Conservation (phyloP, 305 asterid species). For the Solanum hybrid region DNA sequence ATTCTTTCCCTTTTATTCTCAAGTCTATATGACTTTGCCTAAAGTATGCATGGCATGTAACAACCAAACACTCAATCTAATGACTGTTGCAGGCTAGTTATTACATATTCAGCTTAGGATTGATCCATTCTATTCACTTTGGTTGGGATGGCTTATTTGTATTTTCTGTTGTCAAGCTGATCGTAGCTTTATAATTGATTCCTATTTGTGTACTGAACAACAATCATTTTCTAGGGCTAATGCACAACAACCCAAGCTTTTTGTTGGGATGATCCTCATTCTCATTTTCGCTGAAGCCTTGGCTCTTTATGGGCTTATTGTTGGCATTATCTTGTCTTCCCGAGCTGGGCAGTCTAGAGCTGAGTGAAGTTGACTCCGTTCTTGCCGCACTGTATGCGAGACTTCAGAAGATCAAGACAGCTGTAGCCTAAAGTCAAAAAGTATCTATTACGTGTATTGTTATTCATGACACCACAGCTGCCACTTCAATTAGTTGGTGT, state of each 20-base stretch:
- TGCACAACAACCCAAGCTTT: conserved; percentile 28
- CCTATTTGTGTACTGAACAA: not conserved
- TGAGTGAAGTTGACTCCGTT: conserved; percentile 6
- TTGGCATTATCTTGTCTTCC: conserved; percentile 29
- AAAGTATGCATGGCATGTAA: not conserved
- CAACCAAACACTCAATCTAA: not conserved
- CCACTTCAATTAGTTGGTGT: not conserved
- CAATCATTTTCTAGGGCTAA: conserved; percentile 16
- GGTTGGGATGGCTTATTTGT: not conserved
- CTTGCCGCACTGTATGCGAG: not conserved
- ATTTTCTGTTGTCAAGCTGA: not conserved
- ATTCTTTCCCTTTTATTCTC: not conserved
- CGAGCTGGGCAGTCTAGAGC: conserved; percentile 32
- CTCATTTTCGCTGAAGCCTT: conserved; percentile 30
- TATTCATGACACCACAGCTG: not conserved
- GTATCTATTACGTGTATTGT: not conserved
- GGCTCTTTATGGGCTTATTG: conserved; percentile 29
- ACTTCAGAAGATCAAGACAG: not conserved
- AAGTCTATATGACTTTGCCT: not conserved
- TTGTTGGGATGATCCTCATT: conserved; percentile 32
- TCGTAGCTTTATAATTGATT: not conserved
- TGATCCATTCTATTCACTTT: not conserved
- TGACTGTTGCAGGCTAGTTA: not conserved
- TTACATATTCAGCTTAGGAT: not conserved
- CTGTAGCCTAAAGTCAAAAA: not conserved